These are phyloP conservation scores for Pleomassaria siparia DNA, from an alignment of 2,329 filamentous ascomycete genomes.

Conservation along the genomic window DNA sequence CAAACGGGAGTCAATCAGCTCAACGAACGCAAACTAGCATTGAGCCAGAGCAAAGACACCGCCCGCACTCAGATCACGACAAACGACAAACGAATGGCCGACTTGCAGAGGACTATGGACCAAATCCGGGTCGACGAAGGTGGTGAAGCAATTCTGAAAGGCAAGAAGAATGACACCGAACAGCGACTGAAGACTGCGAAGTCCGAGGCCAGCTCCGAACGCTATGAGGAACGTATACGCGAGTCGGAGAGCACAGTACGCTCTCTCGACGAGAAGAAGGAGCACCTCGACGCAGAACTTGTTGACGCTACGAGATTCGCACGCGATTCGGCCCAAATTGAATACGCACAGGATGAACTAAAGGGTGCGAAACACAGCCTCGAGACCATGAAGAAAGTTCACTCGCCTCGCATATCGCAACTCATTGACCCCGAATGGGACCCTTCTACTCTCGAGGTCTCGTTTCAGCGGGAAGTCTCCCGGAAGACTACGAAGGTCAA, in stretches of 20 bases:
- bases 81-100: conserved; percentile 70
- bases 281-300: conserved; percentile 75
- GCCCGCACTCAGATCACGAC: conserved; percentile 70
- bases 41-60: conserved; percentile 72
- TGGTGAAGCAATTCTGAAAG: conserved; percentile 73
- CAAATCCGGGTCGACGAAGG: conserved; percentile 85
- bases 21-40: conserved; percentile 70
- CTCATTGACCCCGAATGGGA: conserved; percentile 70
- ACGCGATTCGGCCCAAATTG: conserved; percentile 79
- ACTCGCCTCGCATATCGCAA: conserved; percentile 68
- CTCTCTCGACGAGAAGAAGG: conserved; percentile 70
- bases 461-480: conserved; percentile 66
- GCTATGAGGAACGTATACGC: conserved; percentile 72
- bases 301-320: conserved; percentile 80
- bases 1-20: conserved; percentile 71
- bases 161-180: conserved; percentile 70
- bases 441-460: conserved; percentile 66
- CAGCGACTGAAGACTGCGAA: conserved; percentile 63
- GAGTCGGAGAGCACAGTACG: conserved; percentile 66
- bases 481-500: conserved; percentile 60
- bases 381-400: conserved; percentile 74
- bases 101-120: conserved; percentile 68
- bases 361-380: conserved; percentile 73
- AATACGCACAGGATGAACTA: conserved; percentile 79
- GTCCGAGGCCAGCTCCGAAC: conserved; percentile 62